Evolutionary conservation across 805 yeast species (phyloP), one percentile per base, ranked within the genome.

Genomic region (Zygoascus tannicola): DNA sequence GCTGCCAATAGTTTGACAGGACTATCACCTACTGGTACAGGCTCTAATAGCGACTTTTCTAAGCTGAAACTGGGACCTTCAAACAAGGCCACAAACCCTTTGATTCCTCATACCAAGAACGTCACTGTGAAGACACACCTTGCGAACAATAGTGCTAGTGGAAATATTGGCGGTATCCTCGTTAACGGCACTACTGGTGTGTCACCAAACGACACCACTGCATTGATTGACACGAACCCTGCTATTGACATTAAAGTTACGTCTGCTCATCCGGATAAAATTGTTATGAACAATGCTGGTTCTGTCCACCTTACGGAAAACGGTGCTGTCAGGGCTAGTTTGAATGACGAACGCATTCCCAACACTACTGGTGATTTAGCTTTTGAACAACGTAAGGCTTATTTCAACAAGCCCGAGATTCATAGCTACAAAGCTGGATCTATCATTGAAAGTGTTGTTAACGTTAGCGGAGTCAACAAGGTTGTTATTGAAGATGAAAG

Each of bases 381-480:
- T 4, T 40, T 40, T 20, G 38, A 40, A 21, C 43, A 30, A 12
- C 7, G 12, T 7, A 26, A 26, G 30, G 18, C 32, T 33, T 10
- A 16, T 28, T 21, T 48, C 14, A 33, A 35, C 19, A 18, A 22
- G 20, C 42, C 55, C 3, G 60, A 59, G 26, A 43, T 54, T 38
- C 65, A 56, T 50, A 55, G 55, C 28, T 52, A 45, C 35, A 50
- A 58, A 19, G 53, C 80, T 8, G 79, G 79, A 15, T 81, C 90
- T 5, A 79, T 86, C 43, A 74, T 84, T 44, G 96, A 86, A 63
- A 78, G 84, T 34, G 80, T 86, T 15, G 78, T 86, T n/a, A 82
- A 80, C 41, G 82, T 82, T 22, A 79, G 81, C 57, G 96, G 95
- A 43, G 83, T 84, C 18, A 79, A 78, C 54, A 86, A 86, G 68